These are phyloP conservation scores for Saccharomyces hybrid DNA, from an alignment of 1,139 yeast genomes.

Conservation along the genomic window DNA sequence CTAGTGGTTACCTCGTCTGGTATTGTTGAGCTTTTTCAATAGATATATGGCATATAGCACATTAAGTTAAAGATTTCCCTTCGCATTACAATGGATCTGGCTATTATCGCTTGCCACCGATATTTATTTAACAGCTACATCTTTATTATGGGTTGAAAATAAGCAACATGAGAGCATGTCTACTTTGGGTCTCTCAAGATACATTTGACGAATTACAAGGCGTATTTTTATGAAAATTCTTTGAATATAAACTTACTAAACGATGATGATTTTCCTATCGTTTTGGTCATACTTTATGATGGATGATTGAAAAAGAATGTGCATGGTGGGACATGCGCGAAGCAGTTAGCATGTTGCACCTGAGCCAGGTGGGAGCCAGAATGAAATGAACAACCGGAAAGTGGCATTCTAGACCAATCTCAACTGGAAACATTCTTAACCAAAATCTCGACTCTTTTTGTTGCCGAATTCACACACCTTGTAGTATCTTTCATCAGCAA, in stretches of 20 bases:
- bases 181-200: neutral
- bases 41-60: neutral
- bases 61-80: neutral
- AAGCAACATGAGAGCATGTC: neutral
- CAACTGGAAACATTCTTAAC: neutral
- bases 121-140: neutral
- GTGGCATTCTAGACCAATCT: neutral
- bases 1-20: neutral
- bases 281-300: neutral
- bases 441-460: neutral
- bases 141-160: neutral
- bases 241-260: no score
- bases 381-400: neutral
- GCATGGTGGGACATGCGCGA: neutral
- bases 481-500: neutral
- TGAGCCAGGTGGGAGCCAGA: slow-evolving; percentile 9
- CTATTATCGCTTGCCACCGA: neutral
- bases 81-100: neutral
- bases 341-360: neutral
- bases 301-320: neutral
- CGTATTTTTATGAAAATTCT: no score
- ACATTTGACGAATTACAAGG: no score
- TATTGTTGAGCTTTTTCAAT: neutral
- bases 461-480: neutral
- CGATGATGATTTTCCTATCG: no score